Base-by-base conservation (phyloP, 139 green algal genomes). In the Chlamydomonas sphaeroides region DNA sequence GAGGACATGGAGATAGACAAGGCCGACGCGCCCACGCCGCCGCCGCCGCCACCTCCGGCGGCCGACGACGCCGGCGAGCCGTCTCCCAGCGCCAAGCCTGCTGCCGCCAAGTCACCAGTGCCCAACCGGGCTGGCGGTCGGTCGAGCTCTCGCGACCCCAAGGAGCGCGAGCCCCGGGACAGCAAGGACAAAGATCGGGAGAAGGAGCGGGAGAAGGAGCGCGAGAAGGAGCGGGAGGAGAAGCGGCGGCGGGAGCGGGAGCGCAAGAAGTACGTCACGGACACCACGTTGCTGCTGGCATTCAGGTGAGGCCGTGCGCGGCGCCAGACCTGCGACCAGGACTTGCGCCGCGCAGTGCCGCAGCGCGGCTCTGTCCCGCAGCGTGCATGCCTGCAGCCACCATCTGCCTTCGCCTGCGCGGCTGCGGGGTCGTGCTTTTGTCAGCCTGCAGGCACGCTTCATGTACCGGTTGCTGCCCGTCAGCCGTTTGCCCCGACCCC, bases 221-320 rank as follows among this genome's bases (percentile, higher is more conserved):
- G 70, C 62, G 84, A 86, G 6, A 48, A 49, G 62, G 73, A 83
- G 30, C 36, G 38, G 7, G 38, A 69, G 18, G 6, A 45, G 49
- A 51, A 79, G 0, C 38, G 6, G 6, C 10, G n/a, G 59, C 8
- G 8, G 59, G 25, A 48, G n/a, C 56, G 51, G 28, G 30, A 51
- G 61, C 69, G 62, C 8, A 86, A 74, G 79, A 70, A 59, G 36
- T 81, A 73, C 61, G n/a, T 65, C 6, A 79, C 71, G 14, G 77
- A 88, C 68, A 63, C 51, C 45, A 71, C 65, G 20, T 67, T 90
- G 57, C 71, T 90, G 65, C 48, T 82, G 38, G 86, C 86, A 0
- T 90, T 88, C 86, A 90, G 86, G 86, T 90, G 53, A 2, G 85
- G 33, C n/a, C n/a, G n/a, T n/a, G 38, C n/a, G 45, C 57, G 21